Base-by-base conservation (phyloP, 2,329 filamentous ascomycete genomes). In the Fusarium sp. region DNA sequence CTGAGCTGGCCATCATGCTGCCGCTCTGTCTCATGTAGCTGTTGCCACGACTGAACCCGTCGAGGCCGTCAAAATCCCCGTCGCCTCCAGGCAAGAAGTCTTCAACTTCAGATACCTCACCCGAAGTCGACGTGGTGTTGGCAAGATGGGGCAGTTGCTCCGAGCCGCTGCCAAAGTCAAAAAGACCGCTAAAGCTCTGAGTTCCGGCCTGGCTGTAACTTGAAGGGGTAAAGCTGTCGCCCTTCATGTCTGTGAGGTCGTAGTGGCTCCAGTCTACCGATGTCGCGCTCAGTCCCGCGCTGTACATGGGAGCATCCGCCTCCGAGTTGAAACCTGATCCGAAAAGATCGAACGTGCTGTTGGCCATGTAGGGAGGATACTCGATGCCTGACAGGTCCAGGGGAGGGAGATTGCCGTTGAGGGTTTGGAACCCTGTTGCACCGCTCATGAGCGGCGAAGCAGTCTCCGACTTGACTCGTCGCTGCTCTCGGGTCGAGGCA, bases 31-130 rank as follows among this genome's bases (percentile, higher is more conserved):
- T 79, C 31, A 87, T 76, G 65, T 80, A 83, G 58, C 75, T 85
- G 70, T 82, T 84, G 58, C 83, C 78, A 62, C 81, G 68, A 38
- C 68, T 54, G 16, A 70, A 71, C 9, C 68, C 68, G 25, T 71
- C 83, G 55, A 83, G 82, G 61, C 84, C 74, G 25, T 82, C 80
- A 66, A 85, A 85, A 51, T 83, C 81, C 65, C 85, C 85, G 33
- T 80, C 80, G 67, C 83, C 80, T 68, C 83, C 80, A 55, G 79
- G 80, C 55, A 84, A 78, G 64, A 85, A 84, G 69, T 90, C 89
- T 66, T 90, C 89, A 5, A 87, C 87, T 75, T 90, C 88, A 9
- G 88, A 90, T 8, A 90, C 88, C 65, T 91, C 88, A 34, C 89
- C 89, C 11, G 89, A 91, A 8, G 87, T 90, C 9, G 87, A 88